Evolutionary conservation across 345 rosid genomes (phyloP).

Genomic region (Hibiscus syriacus): DNA sequence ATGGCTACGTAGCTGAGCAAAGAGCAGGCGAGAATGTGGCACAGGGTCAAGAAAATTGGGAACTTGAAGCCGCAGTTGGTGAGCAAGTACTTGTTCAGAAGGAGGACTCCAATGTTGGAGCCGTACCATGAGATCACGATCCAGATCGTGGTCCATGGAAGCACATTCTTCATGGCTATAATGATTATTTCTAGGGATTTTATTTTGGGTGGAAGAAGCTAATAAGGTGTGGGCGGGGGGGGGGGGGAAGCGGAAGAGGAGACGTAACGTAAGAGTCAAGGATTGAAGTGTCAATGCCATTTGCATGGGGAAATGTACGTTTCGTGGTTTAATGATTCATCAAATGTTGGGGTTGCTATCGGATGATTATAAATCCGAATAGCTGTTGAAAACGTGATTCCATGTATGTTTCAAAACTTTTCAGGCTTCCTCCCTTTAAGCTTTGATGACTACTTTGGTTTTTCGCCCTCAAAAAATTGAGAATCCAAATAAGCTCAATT

Average conservation of each 20-base stretch:
- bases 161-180: not conserved
- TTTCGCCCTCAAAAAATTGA: too few relatives aligned
- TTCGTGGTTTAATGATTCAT: not conserved
- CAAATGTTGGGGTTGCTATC: conserved; percentile 2
- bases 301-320: not conserved
- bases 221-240: not conserved
- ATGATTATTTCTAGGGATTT: not conserved
- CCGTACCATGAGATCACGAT: conserved; percentile 56
- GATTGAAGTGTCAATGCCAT: not conserved
- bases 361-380: not conserved
- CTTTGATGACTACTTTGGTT: too few relatives aligned
- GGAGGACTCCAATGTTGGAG: conserved; percentile 56
- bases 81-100: conserved; percentile 56
- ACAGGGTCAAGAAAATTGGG: conserved; percentile 70
- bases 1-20: conserved; percentile 51
- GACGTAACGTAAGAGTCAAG: not conserved
- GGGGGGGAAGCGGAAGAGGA: not conserved
- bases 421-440: too few relatives aligned
- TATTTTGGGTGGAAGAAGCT: not conserved
- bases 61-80: conserved; percentile 67
- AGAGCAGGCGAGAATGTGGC: conserved; percentile 72
- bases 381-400: conserved; percentile 4
- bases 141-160: conserved; percentile 35
- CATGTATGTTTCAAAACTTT: not conserved
- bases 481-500: too few relatives aligned